phyloP scores from a whole-genome alignment of 2,329 filamentous ascomycete species.

The Monilinia fructigena region DNA sequence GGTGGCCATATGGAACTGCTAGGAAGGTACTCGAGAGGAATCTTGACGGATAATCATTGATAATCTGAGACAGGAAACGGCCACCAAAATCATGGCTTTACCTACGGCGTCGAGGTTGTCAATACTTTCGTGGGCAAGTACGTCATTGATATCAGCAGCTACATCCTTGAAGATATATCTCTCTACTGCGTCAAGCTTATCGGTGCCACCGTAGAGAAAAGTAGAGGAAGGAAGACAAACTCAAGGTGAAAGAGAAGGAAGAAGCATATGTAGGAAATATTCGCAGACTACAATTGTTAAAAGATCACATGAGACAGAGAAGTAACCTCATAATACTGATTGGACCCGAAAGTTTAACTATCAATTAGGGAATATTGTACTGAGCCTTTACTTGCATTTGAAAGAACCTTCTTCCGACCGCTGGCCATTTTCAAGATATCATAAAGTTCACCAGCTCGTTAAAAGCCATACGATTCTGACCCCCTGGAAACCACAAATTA shows the following conservation, averaged over 20 bases:
- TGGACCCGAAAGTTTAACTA: too few relatives aligned
- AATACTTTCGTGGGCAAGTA: slow-evolving; percentile 35
- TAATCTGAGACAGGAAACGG: neutral
- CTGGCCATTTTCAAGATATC: neutral
- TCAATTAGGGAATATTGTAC: neutral
- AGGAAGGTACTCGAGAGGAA: neutral
- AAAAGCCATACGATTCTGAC: neutral
- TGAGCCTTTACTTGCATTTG: neutral
- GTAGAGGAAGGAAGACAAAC: too few relatives aligned
- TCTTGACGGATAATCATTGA: neutral
- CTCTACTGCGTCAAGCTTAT: slow-evolving; percentile 36
- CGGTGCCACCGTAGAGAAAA: slow-evolving; percentile 39
- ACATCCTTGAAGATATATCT: slow-evolving; percentile 40
- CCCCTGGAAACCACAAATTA: neutral
- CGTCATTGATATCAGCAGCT: slow-evolving; percentile 39
- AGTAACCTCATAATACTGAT: neutral
- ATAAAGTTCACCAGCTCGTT: neutral
- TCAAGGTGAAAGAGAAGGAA: neutral
- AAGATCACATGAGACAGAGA: neutral
- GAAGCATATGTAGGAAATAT: neutral
- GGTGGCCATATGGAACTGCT: neutral
- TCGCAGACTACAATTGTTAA: too few relatives aligned
- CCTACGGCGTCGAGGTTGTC: slow-evolving; percentile 21
- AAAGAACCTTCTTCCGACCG: neutral
- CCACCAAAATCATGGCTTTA: slow-evolving; percentile 23